Percentiles rank a stretch among this genome's conserved stretches.
Conservation (phyloP, 2,329 filamentous ascomycete species). For the Neoarthrinium moseri region DNA sequence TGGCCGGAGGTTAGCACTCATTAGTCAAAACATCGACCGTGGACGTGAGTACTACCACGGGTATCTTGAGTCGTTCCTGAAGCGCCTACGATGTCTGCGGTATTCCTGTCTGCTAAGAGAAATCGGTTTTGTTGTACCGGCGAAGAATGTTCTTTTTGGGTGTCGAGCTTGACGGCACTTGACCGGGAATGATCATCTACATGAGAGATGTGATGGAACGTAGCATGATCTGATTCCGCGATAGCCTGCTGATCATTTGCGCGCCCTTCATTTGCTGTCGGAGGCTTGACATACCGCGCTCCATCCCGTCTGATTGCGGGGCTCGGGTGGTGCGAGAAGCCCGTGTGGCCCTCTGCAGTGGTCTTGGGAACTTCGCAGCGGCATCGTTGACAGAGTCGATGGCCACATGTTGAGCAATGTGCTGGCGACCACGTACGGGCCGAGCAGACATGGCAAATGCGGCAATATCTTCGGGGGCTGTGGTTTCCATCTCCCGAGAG, state of each 20-base stretch:
- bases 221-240: neutral
- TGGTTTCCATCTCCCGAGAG: conserved; percentile 31
- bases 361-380: conserved; percentile 30
- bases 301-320: conserved; percentile 14
- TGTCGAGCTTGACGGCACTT: too few relatives aligned
- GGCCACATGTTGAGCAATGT: conserved; percentile 48
- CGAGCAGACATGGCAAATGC: conserved; percentile 51
- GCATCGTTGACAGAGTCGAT: conserved; percentile 49
- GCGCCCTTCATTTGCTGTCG: neutral
- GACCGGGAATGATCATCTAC: too few relatives aligned
- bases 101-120: conserved; percentile 20
- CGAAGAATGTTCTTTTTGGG: neutral
- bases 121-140: conserved; percentile 21
- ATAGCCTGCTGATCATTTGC: neutral
- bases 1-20: too few relatives aligned
- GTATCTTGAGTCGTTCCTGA: too few relatives aligned
- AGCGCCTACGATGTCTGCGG: too few relatives aligned
- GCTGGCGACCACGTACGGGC: conserved; percentile 34
- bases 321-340: conserved; percentile 19
- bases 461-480: conserved; percentile 25
- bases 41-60: too few relatives aligned
- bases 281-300: conserved; percentile 9
- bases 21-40: too few relatives aligned
- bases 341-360: conserved; percentile 17
- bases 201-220: too few relatives aligned